These are phyloP conservation scores for Auricularia cornea DNA, from an alignment of 768 basidiomycete genomes.

Conservation along the genomic window DNA sequence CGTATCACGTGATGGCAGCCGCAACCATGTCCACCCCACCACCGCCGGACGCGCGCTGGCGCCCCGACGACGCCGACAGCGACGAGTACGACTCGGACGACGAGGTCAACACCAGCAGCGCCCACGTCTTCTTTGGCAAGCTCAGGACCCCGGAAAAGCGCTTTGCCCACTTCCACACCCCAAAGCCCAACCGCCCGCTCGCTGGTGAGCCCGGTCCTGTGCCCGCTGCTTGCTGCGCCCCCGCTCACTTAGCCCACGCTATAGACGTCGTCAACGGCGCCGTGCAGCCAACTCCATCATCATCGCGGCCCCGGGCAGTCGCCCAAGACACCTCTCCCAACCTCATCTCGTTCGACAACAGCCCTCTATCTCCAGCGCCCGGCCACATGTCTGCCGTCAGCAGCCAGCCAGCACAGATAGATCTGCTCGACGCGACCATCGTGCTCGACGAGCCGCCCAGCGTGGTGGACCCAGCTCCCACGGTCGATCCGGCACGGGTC, in stretches of 20 bases:
- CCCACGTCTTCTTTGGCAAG: constrained; percentile 43
- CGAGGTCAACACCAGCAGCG: constrained; percentile 33
- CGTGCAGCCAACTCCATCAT: constrained; percentile 10
- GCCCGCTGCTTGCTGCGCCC: not conserved
- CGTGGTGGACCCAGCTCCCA: not conserved
- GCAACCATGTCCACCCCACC: not conserved
- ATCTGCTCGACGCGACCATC: not conserved
- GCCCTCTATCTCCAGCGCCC: not conserved
- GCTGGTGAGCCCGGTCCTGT: constrained; percentile 15
- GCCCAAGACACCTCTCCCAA: constrained; percentile 18
- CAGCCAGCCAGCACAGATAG: not conserved
- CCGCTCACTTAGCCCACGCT: not conserved
- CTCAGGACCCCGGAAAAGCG: constrained; percentile 46
- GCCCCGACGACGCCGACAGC: not conserved
- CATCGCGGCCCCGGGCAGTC: constrained; percentile 3
- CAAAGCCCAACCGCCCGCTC: constrained; percentile 17
- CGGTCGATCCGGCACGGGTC: not conserved
- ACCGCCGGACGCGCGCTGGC: not conserved
- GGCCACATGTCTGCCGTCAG: not conserved
- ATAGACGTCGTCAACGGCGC: constrained; percentile 1
- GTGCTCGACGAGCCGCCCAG: not conserved
- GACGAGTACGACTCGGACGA: constrained; percentile 20
- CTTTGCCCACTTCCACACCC: constrained; percentile 17
- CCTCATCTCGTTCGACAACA: constrained; percentile 34
- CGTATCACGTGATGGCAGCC: not conserved